Percentiles rank a stretch among this genome's conserved stretches.
Conservation (phyloP, 306 rosid genomes). For the Cucurbita argyrosperma region DNA sequence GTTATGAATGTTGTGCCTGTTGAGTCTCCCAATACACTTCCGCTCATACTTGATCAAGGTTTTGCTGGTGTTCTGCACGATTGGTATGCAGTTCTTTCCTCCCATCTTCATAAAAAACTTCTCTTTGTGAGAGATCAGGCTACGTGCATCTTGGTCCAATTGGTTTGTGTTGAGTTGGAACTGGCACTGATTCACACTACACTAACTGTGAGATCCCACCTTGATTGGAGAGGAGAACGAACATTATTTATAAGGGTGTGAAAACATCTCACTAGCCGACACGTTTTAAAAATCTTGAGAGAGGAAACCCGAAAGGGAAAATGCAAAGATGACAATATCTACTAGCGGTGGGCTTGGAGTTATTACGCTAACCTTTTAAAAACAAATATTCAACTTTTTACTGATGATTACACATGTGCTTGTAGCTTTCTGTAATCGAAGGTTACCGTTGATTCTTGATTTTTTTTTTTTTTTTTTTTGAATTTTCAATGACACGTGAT, state of each 20-base stretch:
- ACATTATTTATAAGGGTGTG: too few relatives aligned
- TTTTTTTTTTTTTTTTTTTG: not conserved
- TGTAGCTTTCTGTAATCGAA: not conserved
- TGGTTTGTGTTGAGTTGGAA: not conserved
- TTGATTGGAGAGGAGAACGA: too few relatives aligned
- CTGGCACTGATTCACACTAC: not conserved
- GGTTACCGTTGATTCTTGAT: not conserved
- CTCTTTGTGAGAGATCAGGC: not conserved
- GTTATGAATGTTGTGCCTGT: conserved; percentile 95
- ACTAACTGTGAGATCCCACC: too few relatives aligned
- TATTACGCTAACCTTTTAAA: not conserved
- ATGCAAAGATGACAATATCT: too few relatives aligned
- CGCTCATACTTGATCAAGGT: conserved; percentile 83
- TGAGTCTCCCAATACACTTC: conserved; percentile 56
- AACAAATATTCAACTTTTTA: not conserved
- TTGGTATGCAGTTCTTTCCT: conserved; percentile 31
- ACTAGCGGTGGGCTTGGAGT: too few relatives aligned
- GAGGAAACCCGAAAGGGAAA: too few relatives aligned
- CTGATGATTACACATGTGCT: not conserved
- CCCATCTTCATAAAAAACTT: not conserved
- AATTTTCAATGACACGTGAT: not conserved
- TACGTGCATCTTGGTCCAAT: not conserved
- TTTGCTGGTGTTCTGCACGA: conserved; percentile 88
- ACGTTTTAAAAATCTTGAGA: too few relatives aligned
- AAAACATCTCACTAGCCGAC: too few relatives aligned